Conservation (phyloP, 2,329 filamentous ascomycete species). For the Thelonectria blattea region DNA sequence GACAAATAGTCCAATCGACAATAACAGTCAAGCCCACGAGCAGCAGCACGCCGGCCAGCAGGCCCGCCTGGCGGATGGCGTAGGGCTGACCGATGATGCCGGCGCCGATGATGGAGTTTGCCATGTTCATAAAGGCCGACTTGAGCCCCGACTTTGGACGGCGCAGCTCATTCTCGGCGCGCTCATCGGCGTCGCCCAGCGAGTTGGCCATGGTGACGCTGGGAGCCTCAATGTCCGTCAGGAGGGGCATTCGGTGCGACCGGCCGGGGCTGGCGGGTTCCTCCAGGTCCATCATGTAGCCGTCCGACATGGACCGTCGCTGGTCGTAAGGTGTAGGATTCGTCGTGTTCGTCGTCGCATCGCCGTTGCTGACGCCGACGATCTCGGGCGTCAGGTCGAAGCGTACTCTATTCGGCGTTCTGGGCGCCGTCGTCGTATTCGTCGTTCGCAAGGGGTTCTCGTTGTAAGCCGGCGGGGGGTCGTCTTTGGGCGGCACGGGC, state of each 20-base stretch:
- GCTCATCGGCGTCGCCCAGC: conserved; percentile 46
- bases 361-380: conserved; percentile 39
- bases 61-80: conserved; percentile 90
- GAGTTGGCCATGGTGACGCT: conserved; percentile 71
- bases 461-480: conserved; percentile 16
- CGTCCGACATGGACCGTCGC: conserved; percentile 36
- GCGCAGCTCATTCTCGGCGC: conserved; percentile 59
- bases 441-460: conserved; percentile 18
- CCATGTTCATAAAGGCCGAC: conserved; percentile 99
- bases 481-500: conserved; percentile 22
- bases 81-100: conserved; percentile 88
- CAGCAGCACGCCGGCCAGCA: conserved; percentile 79
- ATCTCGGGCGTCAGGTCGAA: conserved; percentile 67
- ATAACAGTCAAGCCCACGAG: conserved; percentile 80
- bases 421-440: conserved; percentile 25
- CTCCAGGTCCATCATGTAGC: conserved; percentile 60
- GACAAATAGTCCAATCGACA: conserved; percentile 95
- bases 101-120: conserved; percentile 92
- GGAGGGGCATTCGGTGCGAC: conserved; percentile 68
- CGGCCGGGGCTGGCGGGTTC: conserved; percentile 55
- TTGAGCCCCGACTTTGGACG: conserved; percentile 84
- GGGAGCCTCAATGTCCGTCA: conserved; percentile 85
- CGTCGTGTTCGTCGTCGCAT: conserved; percentile 20
- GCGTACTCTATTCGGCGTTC: conserved; percentile 72
- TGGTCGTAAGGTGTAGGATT: too few relatives aligned